Evolutionary conservation across 2,329 filamentous ascomycete genomes (phyloP).

Genomic region (Beauveria australis): DNA sequence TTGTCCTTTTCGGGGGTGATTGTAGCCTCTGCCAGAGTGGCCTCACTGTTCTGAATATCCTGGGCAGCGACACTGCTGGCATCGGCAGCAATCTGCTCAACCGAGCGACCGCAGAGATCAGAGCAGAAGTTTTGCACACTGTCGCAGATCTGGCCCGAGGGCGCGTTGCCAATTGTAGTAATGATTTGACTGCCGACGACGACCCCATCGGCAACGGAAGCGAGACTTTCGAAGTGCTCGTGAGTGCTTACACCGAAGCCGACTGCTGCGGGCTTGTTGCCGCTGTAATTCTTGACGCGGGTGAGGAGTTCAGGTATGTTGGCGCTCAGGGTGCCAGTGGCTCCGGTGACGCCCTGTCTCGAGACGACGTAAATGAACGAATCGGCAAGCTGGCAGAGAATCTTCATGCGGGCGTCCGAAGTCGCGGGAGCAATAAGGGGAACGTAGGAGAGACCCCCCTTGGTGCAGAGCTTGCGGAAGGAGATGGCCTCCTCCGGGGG

Average conservation of each 20-base stretch:
- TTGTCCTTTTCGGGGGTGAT: slow-evolving; percentile 57
- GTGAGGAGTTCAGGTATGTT: slow-evolving; percentile 74
- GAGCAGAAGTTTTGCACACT: slow-evolving; percentile 78
- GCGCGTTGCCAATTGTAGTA: slow-evolving; percentile 53
- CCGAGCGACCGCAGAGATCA: slow-evolving; percentile 47
- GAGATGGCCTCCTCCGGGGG: slow-evolving; percentile 92
- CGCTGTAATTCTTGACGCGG: slow-evolving; percentile 86
- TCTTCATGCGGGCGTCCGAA: slow-evolving; percentile 85
- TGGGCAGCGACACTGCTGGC: slow-evolving; percentile 37
- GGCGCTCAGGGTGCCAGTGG: slow-evolving; percentile 71
- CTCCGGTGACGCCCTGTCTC: slow-evolving; percentile 92
- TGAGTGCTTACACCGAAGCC: slow-evolving; percentile 94
- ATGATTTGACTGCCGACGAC: slow-evolving; percentile 97
- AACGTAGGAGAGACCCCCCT: slow-evolving; percentile 74
- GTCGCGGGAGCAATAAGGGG: slow-evolving; percentile 94
- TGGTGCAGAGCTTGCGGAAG: slow-evolving; percentile 78
- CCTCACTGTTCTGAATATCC: slow-evolving; percentile 64
- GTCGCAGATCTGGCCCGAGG: slow-evolving; percentile 29
- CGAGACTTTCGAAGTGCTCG: slow-evolving; percentile 85
- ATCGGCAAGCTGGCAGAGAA: slow-evolving; percentile 92
- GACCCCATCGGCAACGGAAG: slow-evolving; percentile 80
- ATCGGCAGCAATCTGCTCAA: slow-evolving; percentile 11
- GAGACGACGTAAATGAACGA: slow-evolving; percentile 99
- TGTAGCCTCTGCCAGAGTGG: slow-evolving; percentile 51
- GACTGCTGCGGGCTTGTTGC: slow-evolving; percentile 81